Conservation (phyloP, 164 flowering plant genomes). For the Dillenia suffruticosa region DNA sequence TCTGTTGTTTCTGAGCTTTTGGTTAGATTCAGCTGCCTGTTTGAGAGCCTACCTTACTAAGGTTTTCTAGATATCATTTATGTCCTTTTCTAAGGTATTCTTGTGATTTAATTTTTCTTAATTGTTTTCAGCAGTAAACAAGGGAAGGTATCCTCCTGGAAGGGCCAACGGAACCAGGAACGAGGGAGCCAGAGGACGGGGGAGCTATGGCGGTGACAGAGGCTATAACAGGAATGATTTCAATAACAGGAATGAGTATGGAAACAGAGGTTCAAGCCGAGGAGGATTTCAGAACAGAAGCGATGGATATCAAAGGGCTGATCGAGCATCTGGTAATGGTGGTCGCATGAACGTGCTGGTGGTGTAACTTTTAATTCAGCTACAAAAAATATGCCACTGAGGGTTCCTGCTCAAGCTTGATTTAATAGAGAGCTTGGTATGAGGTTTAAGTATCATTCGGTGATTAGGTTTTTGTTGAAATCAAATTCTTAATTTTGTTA, state of each 20-base stretch:
- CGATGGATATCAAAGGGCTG: constrained; percentile 33
- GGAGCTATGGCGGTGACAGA: constrained; percentile 40
- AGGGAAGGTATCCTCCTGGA: constrained; percentile 36
- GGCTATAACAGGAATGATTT: constrained; percentile 37
- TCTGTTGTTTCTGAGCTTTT: too few relatives aligned
- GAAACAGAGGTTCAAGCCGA: constrained; percentile 27
- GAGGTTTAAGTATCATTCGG: background rate
- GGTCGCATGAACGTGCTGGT: constrained; percentile 38
- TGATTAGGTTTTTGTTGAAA: too few relatives aligned
- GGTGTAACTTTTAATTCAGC: constrained; percentile 19
- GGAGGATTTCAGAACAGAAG: constrained; percentile 41
- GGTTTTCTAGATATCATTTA: too few relatives aligned
- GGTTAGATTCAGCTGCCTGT: too few relatives aligned
- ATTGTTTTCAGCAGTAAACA: constrained; percentile 29
- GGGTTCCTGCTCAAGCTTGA: constrained; percentile 46
- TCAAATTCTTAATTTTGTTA: too few relatives aligned
- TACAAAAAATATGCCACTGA: constrained; percentile 28
- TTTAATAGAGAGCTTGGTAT: too few relatives aligned
- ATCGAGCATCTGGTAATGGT: constrained; percentile 4
- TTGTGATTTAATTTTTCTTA: too few relatives aligned
- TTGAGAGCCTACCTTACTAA: too few relatives aligned
- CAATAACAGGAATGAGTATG: constrained; percentile 32
- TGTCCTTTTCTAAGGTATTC: too few relatives aligned
- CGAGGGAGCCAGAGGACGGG: constrained; percentile 59
- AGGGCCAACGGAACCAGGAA: constrained; percentile 42